These are phyloP conservation scores for Aspergillus steynii DNA, from an alignment of 495 filamentous ascomycete genomes.

Conservation along the genomic window DNA sequence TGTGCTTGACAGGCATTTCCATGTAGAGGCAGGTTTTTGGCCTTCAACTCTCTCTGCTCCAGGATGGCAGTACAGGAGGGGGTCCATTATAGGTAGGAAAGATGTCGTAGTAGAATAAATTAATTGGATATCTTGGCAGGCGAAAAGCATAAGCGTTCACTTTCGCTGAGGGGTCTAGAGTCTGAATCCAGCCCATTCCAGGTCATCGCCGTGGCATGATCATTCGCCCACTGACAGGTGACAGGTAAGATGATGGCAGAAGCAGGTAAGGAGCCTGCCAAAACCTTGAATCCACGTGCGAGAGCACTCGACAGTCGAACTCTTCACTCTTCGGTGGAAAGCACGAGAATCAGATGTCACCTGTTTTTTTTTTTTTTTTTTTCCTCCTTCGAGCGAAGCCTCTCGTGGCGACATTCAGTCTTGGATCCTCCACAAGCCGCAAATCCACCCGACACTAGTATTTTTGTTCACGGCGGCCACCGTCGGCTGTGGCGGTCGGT, in stretches of 20 bases:
- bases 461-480: not conserved
- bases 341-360: not conserved
- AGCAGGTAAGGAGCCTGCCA: not conserved
- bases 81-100: not conserved
- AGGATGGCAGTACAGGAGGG: not conserved
- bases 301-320: too few relatives aligned
- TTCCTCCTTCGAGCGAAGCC: not conserved
- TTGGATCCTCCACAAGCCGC: constrained; percentile 8
- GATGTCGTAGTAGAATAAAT: too few relatives aligned
- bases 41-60: not conserved
- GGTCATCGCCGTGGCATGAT: not conserved
- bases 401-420: not conserved
- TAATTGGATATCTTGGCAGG: too few relatives aligned
- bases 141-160: too few relatives aligned
- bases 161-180: not conserved
- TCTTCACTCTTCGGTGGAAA: too few relatives aligned
- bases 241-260: not conserved
- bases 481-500: not conserved
- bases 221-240: not conserved
- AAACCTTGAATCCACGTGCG: not conserved
- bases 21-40: not conserved
- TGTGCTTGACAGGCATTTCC: too few relatives aligned
- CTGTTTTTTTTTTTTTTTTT: not conserved
- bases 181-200: not conserved
- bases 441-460: constrained; percentile 12